These are phyloP conservation scores for Coemansia sp. DNA, from an alignment of 192 early-diverging fungal genomes.

Conservation along the genomic window DNA sequence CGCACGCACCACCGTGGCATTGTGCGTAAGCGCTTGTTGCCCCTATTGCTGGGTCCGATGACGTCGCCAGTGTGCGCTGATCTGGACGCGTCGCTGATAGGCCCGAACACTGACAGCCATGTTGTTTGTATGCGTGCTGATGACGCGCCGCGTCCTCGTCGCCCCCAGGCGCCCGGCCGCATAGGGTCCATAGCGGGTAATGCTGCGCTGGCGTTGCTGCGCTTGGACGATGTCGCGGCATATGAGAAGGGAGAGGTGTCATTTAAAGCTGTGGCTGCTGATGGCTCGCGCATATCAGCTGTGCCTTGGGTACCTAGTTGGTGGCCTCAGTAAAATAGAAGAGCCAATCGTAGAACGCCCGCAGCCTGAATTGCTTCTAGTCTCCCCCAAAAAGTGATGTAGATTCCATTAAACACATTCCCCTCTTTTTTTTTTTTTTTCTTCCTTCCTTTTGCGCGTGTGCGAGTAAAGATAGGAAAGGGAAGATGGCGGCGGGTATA, in stretches of 20 bases:
- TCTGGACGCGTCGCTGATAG: conserved; percentile 7
- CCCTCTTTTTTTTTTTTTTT: neutral
- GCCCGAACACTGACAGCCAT: conserved; percentile 16
- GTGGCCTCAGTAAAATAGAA: conserved; percentile 35
- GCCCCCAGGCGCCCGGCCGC: conserved; percentile 65
- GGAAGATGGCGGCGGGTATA: conserved; percentile 3
- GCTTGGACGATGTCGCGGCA: conserved; percentile 69
- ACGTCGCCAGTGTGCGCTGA: conserved; percentile 25
- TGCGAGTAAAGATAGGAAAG: conserved; percentile 3
- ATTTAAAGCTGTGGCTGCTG: conserved; percentile 29
- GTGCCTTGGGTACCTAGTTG: conserved; percentile 48
- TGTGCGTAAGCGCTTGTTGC: conserved; percentile 89
- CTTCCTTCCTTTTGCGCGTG: neutral
- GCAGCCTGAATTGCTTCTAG: neutral
- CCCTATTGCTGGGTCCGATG: conserved; percentile 55
- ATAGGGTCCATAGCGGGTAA: conserved; percentile 70
- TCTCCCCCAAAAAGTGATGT: conserved; percentile 17
- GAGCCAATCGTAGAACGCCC: neutral
- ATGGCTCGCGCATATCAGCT: conserved; percentile 26
- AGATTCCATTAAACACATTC: neutral
- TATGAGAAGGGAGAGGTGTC: neutral
- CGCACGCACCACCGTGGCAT: conserved; percentile 95
- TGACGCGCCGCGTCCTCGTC: conserved; percentile 17
- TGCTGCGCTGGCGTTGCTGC: conserved; percentile 85
- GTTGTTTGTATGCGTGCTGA: conserved; percentile 47